A percentile compares a stretch with the other conserved stretches of the same genome.
These are phyloP conservation scores for Starmerella sirachaensis DNA, from an alignment of 805 yeast species.

Conservation along the genomic window DNA sequence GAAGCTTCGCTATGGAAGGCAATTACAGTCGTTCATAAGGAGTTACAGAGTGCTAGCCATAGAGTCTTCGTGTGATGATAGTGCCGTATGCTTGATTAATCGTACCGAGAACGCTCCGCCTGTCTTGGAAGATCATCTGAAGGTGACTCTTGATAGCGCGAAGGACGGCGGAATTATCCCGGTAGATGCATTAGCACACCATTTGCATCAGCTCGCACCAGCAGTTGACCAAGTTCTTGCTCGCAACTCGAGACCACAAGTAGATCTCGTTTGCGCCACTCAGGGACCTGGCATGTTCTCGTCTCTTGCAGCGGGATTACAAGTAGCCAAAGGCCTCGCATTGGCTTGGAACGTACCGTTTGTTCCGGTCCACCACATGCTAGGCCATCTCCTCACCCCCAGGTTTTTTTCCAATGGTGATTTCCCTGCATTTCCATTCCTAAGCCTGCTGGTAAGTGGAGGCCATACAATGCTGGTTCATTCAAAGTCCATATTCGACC, in stretches of 20 bases:
- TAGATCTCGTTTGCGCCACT: slow-evolving; percentile 73
- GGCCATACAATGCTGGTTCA: slow-evolving; percentile 87
- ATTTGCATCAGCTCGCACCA: slow-evolving; percentile 45
- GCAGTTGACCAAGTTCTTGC: slow-evolving; percentile 38
- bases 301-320: slow-evolving; percentile 68
- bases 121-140: slow-evolving; percentile 44
- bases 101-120: slow-evolving; percentile 36
- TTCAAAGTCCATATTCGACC: slow-evolving; percentile 48
- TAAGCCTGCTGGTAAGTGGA: slow-evolving; percentile 75
- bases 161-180: slow-evolving; percentile 79
- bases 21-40: slow-evolving; percentile 2
- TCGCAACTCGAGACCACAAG: slow-evolving; percentile 25
- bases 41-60: slow-evolving; percentile 64
- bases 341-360: slow-evolving; percentile 67
- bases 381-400: slow-evolving; percentile 74
- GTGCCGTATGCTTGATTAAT: slow-evolving; percentile 72
- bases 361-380: slow-evolving; percentile 92
- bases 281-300: slow-evolving; percentile 97
- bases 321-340: slow-evolving; percentile 72
- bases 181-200: slow-evolving; percentile 69
- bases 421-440: slow-evolving; percentile 59
- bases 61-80: slow-evolving; percentile 91
- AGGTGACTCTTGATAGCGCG: slow-evolving; percentile 53
- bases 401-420: slow-evolving; percentile 37
- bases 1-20: no score